These are phyloP conservation scores for Ophiocordyceps sinensis DNA, from an alignment of 2,329 filamentous ascomycete species.

Conservation along the genomic window DNA sequence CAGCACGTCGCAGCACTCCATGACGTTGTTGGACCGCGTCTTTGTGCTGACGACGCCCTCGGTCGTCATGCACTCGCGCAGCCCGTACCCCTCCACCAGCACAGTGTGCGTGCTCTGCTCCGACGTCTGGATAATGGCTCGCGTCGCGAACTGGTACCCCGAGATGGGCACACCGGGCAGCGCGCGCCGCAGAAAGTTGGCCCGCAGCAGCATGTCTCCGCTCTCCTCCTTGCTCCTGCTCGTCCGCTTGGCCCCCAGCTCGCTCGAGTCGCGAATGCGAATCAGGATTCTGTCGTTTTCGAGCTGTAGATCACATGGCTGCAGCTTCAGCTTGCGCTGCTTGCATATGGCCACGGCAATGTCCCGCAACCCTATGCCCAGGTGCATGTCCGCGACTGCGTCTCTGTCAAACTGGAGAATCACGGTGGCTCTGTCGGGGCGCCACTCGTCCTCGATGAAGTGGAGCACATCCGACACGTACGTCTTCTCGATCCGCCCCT, in stretches of 20 bases:
- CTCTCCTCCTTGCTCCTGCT: slow-evolving; percentile 30
- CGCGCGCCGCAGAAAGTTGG: slow-evolving; percentile 72
- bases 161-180: slow-evolving; percentile 77
- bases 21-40: slow-evolving; percentile 70
- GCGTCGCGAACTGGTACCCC: slow-evolving; percentile 71
- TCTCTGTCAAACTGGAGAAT: slow-evolving; percentile 69
- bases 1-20: slow-evolving; percentile 76
- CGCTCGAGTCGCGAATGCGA: slow-evolving; percentile 45
- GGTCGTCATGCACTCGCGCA: slow-evolving; percentile 82
- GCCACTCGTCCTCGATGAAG: slow-evolving; percentile 81
- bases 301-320: slow-evolving; percentile 48
- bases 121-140: slow-evolving; percentile 79
- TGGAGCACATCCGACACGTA: slow-evolving; percentile 69
- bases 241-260: slow-evolving; percentile 30
- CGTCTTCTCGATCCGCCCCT: slow-evolving; percentile 89
- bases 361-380: slow-evolving; percentile 61
- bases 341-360: slow-evolving; percentile 64
- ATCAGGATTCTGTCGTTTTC: slow-evolving; percentile 54
- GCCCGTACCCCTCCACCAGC: slow-evolving; percentile 87
- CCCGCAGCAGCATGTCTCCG: slow-evolving; percentile 49
- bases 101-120: slow-evolving; percentile 56
- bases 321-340: slow-evolving; percentile 72
- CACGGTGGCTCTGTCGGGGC: slow-evolving; percentile 59
- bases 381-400: slow-evolving; percentile 64
- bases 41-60: slow-evolving; percentile 71